phyloP scores from a whole-genome alignment of 306 rosid species.

The Cucumis hystrix region DNA sequence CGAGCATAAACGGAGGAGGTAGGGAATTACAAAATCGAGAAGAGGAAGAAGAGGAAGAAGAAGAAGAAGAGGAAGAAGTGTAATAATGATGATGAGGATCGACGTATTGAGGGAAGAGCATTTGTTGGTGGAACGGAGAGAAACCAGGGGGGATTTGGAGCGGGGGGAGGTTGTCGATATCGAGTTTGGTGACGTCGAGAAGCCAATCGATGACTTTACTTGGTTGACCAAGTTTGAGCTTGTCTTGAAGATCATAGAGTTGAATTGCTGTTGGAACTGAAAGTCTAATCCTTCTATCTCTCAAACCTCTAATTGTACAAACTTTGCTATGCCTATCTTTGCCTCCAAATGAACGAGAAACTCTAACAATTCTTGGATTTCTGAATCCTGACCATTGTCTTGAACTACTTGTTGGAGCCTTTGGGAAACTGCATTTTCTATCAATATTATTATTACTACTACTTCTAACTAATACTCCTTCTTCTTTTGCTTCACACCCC shows the following conservation, averaged over 20 bases:
- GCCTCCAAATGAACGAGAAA: constrained; percentile 74
- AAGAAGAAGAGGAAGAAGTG: not conserved
- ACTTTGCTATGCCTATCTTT: constrained; percentile 97
- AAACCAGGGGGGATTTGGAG: constrained; percentile 53
- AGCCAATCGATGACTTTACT: constrained; percentile 92
- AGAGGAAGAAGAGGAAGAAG: not conserved
- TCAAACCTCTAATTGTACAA: constrained; percentile 64
- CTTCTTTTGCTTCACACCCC: constrained; percentile 30
- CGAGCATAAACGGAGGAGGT: constrained; percentile 10
- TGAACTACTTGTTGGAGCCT: constrained; percentile 12
- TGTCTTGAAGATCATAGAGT: constrained; percentile 70
- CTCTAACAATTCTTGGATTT: constrained; percentile 78
- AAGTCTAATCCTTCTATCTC: constrained; percentile 73
- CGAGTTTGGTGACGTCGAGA: constrained; percentile 46
- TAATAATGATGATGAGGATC: constrained; percentile 4
- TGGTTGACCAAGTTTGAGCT: constrained; percentile 64
- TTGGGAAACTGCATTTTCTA: constrained; percentile 8
- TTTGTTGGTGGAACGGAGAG: constrained; percentile 41
- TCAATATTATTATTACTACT: not conserved
- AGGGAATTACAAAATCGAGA: not conserved
- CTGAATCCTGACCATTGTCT: constrained; percentile 65
- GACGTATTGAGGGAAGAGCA: constrained; percentile 12
- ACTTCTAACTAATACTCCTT: not conserved
- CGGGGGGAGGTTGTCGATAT: constrained; percentile 78
- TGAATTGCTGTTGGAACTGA: constrained; percentile 80